Conservation (phyloP, 1,284 basidiomycete genomes). For the Irpex sp. region DNA sequence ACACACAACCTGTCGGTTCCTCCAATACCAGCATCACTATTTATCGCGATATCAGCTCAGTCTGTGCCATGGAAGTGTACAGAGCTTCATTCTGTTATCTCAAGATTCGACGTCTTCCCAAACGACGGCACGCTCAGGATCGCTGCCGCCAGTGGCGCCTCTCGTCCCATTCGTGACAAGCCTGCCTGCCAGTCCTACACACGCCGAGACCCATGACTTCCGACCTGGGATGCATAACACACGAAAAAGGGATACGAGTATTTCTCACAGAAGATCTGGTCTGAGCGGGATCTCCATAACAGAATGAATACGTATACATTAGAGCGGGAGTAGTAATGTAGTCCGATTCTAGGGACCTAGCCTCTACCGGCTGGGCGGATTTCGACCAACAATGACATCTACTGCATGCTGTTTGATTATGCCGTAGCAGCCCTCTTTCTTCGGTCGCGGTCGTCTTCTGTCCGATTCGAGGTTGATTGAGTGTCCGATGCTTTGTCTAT, state of each 20-base stretch:
- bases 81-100: slow-evolving; percentile 4
- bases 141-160: neutral
- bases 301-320: slow-evolving; percentile 15
- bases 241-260: neutral
- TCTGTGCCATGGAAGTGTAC: neutral
- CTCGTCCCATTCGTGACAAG: neutral
- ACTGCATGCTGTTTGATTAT: slow-evolving; percentile 12
- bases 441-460: slow-evolving; percentile 20
- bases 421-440: slow-evolving; percentile 23
- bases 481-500: slow-evolving; percentile 15
- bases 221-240: neutral
- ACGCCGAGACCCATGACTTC: slow-evolving; percentile 7
- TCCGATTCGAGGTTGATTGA: slow-evolving; percentile 13
- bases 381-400: neutral
- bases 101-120: neutral
- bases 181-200: neutral
- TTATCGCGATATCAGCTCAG: neutral
- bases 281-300: neutral
- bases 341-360: slow-evolving; percentile 8
- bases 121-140: neutral
- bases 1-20: neutral
- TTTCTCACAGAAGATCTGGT: neutral
- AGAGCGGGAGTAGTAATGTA: slow-evolving; percentile 14
- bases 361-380: neutral
- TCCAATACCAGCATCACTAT: neutral